Evolutionary conservation across 352 stramenopile genomes (phyloP).

Genomic region (Phytopythium cucurbitacearum): DNA sequence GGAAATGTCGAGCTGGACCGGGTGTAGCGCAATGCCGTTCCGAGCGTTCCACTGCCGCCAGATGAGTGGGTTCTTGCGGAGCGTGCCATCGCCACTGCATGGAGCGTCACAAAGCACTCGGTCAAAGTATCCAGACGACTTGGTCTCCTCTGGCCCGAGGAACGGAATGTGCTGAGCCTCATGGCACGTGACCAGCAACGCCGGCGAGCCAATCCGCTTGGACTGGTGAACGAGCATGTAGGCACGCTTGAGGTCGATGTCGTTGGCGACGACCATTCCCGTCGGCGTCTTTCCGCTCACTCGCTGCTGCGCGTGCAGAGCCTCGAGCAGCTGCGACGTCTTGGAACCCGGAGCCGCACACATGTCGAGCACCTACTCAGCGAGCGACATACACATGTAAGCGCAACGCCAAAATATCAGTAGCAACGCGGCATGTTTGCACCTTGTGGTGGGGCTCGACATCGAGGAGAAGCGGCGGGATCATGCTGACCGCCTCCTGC

Average conservation of each 20-base stretch:
- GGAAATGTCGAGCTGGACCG: conserved; percentile 95
- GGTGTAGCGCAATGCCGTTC: conserved; percentile 91
- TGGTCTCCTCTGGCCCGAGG: conserved; percentile 56
- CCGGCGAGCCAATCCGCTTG: conserved; percentile 94
- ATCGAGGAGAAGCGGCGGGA: conserved; percentile 96
- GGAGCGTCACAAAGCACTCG: conserved; percentile 98
- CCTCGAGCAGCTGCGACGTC: conserved; percentile 97
- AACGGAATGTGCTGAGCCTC: conserved; percentile 96
- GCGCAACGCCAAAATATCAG: background rate
- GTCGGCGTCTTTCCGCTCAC: conserved; percentile 74
- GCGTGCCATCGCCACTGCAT: conserved; percentile 97
- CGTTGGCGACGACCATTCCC: conserved; percentile 95
- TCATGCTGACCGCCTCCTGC: conserved; percentile 99
- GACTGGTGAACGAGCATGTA: conserved; percentile 99
- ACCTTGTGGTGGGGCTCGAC: conserved; percentile 91
- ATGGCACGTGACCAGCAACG: conserved; percentile 94
- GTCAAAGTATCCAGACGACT: conserved; percentile 92
- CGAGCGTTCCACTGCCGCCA: conserved; percentile 93
- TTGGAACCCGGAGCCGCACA: conserved; percentile 98
- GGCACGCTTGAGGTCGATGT: conserved; percentile 95
- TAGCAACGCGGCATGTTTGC: background rate
- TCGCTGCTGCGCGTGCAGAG: conserved; percentile 80
- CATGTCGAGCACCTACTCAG: conserved; percentile 91
- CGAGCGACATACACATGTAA: background rate
- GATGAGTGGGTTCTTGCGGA: conserved; percentile 97